Evolutionary conservation across 2,329 filamentous ascomycete genomes (phyloP), one percentile per base, ranked within the genome.

Genomic region (Dendrostoma leiphaemia): DNA sequence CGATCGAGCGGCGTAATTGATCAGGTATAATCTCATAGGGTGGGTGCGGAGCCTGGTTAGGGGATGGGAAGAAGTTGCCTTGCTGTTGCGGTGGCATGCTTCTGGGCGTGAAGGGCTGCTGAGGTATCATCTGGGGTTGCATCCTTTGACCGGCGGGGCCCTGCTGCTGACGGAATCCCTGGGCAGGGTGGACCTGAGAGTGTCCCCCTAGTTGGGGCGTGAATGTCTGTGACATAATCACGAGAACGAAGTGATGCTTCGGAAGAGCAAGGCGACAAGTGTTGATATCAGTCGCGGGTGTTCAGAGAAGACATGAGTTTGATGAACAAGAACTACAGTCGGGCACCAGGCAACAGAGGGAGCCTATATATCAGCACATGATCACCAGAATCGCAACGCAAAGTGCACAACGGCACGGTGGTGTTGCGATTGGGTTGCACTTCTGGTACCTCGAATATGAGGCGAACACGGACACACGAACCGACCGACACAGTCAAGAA

Each of bases 1-100:
- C 61, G 38, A 67, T 60, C 2, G 34, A 31, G 6, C 52, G 48
- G 29, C 35, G 31, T 19, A 55, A 21, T 19, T 58, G 32, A 21
- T 53, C 24, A 15, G 52, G 56, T 31, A 58, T 48, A 17, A 55
- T 49, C 8, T 48, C 47, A 31, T 41, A 31, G 15, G 26, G 47
- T 40, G 45, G 47, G 32, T 53, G 50, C 26, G 54, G 49, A 8
- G 51, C 26, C 6, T 34, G 29, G 29, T 12, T 5, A 5, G 28
- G 28, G 7, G n/a, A 10, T 26, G 9, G 38, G 7, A 17, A 43
- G 21, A 5, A 15, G 10, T 9, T 10, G 10, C 19, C 6, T 10
- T 28, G 38, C 10, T 21, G 23, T 15, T 34, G 38, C 10, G 23
- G 38, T 24, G 19, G 19, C 38, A 41, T 24, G n/a, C n/a, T n/a